Percentiles rank a stretch among this genome's conserved stretches.
phyloP scores from a whole-genome alignment of 2,329 filamentous ascomycete genomes.

The Botryotinia calthae region DNA sequence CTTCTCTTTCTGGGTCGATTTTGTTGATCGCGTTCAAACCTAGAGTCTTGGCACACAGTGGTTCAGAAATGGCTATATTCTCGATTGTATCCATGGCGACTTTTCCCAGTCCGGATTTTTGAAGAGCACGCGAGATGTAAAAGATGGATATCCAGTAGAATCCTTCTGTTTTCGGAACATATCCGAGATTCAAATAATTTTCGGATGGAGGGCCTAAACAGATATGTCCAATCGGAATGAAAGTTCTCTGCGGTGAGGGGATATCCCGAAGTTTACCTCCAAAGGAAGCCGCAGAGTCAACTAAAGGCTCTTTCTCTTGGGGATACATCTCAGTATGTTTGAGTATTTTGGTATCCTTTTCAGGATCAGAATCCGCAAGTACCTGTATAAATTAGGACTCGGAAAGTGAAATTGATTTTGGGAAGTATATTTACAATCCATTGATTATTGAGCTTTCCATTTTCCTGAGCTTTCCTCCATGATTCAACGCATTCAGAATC shows the following conservation, averaged over 20 bases:
- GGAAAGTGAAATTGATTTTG: neutral
- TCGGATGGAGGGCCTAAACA: conserved; percentile 26
- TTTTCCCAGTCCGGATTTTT: conserved; percentile 30
- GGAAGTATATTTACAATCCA: conserved; percentile 29
- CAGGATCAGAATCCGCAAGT: conserved; percentile 24
- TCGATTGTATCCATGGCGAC: conserved; percentile 31
- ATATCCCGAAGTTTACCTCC: conserved; percentile 26
- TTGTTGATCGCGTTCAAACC: conserved; percentile 28
- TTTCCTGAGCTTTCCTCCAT: conserved; percentile 26
- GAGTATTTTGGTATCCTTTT: conserved; percentile 25
- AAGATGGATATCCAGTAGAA: conserved; percentile 32
- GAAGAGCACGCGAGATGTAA: conserved; percentile 33
- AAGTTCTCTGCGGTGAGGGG: conserved; percentile 22
- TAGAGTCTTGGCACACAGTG: conserved; percentile 30
- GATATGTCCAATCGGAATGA: conserved; percentile 35
- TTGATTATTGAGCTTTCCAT: conserved; percentile 29
- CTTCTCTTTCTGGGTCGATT: conserved; percentile 21
- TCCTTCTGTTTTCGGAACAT: conserved; percentile 20
- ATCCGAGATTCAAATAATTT: conserved; percentile 18
- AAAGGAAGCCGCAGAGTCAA: conserved; percentile 28
- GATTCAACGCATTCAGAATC: conserved; percentile 40
- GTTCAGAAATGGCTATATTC: conserved; percentile 26
- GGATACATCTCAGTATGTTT: conserved; percentile 28
- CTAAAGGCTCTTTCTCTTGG: conserved; percentile 24
- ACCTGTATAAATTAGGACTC: conserved; percentile 23